Evolutionary conservation across 192 early-diverging fungal species (phyloP).

Genomic region (Chytriomyces hyalinus): DNA sequence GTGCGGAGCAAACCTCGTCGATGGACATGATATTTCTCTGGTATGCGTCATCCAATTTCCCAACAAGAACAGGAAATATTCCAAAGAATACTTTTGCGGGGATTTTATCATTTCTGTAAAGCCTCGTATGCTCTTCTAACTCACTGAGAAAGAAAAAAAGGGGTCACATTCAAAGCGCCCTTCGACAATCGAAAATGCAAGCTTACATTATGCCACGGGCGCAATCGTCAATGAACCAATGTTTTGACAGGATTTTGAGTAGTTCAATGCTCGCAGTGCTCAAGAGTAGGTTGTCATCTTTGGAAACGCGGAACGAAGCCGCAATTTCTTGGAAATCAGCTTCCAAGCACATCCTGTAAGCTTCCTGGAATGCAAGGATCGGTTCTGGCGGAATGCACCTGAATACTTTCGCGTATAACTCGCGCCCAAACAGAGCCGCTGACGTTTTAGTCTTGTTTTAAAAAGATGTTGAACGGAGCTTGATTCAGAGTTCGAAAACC

Average conservation of each 20-base stretch:
- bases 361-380: neutral
- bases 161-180: neutral
- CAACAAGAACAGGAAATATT: neutral
- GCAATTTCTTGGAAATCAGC: neutral
- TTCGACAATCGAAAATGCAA: neutral
- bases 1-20: conserved; percentile 4
- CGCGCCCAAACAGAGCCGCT: neutral
- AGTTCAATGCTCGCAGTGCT: neutral
- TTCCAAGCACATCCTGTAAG: neutral
- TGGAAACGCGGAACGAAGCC: neutral
- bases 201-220: conserved; percentile 36
- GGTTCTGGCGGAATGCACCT: conserved; percentile 22
- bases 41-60: conserved; percentile 11
- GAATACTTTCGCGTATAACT: neutral
- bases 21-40: conserved; percentile 13
- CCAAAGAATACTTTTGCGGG: conserved; percentile 15
- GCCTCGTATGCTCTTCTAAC: conserved; percentile 28
- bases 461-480: neutral
- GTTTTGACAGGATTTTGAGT: conserved; percentile 23
- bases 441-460: neutral
- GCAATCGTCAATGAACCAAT: conserved; percentile 34
- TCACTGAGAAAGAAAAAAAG: conserved; percentile 13
- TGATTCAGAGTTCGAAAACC: no score
- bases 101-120: conserved; percentile 30
- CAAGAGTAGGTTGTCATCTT: neutral